Conservation (phyloP, 352 stramenopile species). For the Peronospora destructor region DNA sequence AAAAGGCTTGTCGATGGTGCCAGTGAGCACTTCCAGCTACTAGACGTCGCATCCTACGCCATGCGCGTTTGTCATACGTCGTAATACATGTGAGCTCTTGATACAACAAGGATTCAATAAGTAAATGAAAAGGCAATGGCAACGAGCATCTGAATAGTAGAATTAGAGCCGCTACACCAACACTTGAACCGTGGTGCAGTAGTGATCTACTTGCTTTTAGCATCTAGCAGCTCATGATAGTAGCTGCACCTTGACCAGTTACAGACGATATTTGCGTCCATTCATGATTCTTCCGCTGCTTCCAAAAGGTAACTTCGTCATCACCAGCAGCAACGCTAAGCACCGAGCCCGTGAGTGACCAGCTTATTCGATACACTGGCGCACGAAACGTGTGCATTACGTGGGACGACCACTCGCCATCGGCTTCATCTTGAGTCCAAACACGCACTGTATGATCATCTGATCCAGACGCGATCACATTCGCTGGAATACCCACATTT, state of each 20-base stretch:
- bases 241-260: constrained; percentile 51
- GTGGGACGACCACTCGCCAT: constrained; percentile 53
- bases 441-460: constrained; percentile 79
- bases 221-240: constrained; percentile 25
- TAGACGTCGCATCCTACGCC: constrained; percentile 89
- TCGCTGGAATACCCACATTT: constrained; percentile 77
- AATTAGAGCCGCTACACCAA: constrained; percentile 3
- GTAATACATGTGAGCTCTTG: constrained; percentile 11
- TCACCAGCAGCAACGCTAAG: constrained; percentile 60
- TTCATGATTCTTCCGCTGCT: constrained; percentile 48
- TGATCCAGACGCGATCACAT: constrained; percentile 71
- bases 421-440: constrained; percentile 68
- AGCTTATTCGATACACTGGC: constrained; percentile 78
- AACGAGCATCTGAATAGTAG: constrained; percentile 9
- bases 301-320: constrained; percentile 79
- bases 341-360: constrained; percentile 66
- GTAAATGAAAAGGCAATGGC: constrained; percentile 9
- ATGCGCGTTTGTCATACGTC: constrained; percentile 63
- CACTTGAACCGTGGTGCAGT: background rate
- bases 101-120: constrained; percentile 10
- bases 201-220: background rate
- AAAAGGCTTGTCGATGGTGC: constrained; percentile 94
- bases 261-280: constrained; percentile 74
- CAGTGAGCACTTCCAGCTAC: constrained; percentile 94
- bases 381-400: constrained; percentile 62